phyloP scores from a whole-genome alignment of 2,329 filamentous ascomycete species.

The Pseudogymnoascus verrucosus region DNA sequence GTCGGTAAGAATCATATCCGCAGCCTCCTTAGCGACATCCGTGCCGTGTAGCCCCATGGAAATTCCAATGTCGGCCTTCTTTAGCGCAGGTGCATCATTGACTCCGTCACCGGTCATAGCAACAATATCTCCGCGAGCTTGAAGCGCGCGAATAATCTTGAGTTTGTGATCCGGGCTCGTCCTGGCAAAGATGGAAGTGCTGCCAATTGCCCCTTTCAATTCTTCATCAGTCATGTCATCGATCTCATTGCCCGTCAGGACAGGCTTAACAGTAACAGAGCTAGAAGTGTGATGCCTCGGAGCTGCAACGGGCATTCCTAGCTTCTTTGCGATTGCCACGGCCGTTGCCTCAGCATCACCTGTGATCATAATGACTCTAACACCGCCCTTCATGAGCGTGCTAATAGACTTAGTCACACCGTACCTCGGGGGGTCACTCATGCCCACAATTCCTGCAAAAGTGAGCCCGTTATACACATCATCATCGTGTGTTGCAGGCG shows the following conservation, averaged over 20 bases:
- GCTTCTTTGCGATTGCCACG: conserved; percentile 82
- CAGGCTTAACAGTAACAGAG: conserved; percentile 57
- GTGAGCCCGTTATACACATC: conserved; percentile 75
- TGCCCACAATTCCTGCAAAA: conserved; percentile 88
- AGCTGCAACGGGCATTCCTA: conserved; percentile 78
- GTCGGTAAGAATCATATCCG: conserved; percentile 88
- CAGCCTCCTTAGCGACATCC: conserved; percentile 91
- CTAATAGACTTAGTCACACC: conserved; percentile 85
- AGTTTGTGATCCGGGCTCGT: conserved; percentile 97
- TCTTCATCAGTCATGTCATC: conserved; percentile 84
- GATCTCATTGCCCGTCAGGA: conserved; percentile 84
- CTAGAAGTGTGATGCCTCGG: conserved; percentile 44
- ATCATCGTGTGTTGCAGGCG: conserved; percentile 43
- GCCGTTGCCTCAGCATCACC: conserved; percentile 94
- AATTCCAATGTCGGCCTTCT: conserved; percentile 96
- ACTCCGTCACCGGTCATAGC: conserved; percentile 99
- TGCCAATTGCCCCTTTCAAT: conserved; percentile 73
- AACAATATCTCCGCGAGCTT: conserved; percentile 89
- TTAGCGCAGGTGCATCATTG: conserved; percentile 92
- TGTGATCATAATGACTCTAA: conserved; percentile 98
- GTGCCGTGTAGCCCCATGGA: conserved; percentile 94
- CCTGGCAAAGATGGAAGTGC: conserved; percentile 89
- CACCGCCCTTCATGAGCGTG: conserved; percentile 83
- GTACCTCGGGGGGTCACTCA: conserved; percentile 91
- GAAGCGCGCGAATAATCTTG: conserved; percentile 88